Conservation (phyloP, 106 monocot species). For the Cymbidium sinense region DNA sequence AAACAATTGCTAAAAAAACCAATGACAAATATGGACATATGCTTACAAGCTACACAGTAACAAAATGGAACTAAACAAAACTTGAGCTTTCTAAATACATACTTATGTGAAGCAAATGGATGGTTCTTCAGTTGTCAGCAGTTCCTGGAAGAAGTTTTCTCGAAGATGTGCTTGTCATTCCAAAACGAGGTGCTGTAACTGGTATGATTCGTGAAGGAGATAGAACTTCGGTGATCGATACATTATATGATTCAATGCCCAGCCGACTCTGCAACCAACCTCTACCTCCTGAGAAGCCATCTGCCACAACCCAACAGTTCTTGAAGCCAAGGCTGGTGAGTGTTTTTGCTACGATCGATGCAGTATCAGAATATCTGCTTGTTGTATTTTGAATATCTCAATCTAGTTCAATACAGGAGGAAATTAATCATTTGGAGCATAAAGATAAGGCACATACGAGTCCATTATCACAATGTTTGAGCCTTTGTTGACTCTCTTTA, state of each 20-base stretch:
- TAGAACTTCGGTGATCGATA: slow-evolving; percentile 43
- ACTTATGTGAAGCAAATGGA: background rate
- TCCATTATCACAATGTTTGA: slow-evolving; percentile 84
- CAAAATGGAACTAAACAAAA: background rate
- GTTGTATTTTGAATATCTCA: background rate
- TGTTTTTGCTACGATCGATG: slow-evolving; percentile 63
- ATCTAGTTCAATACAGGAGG: background rate
- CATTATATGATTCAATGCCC: slow-evolving; percentile 60
- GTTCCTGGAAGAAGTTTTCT: slow-evolving; percentile 69
- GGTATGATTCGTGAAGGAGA: slow-evolving; percentile 85
- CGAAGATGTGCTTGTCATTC: slow-evolving; percentile 35
- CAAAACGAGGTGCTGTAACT: slow-evolving; percentile 44
- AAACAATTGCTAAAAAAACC: background rate
- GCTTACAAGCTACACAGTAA: background rate
- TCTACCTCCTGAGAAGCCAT: slow-evolving; percentile 73
- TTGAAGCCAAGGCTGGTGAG: slow-evolving; percentile 69
- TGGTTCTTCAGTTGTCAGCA: slow-evolving; percentile 22
- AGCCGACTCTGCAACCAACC: slow-evolving; percentile 82
- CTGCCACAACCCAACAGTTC: slow-evolving; percentile 57
- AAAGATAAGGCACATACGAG: slow-evolving; percentile 42
- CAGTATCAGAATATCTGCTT: slow-evolving; percentile 62
- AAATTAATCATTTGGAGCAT: background rate
- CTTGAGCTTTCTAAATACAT: background rate
- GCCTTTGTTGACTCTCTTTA: slow-evolving; percentile 66
- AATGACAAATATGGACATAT: background rate